Conservation (phyloP, 176 grass and related monocot species). For the Oryza australiensis region DNA sequence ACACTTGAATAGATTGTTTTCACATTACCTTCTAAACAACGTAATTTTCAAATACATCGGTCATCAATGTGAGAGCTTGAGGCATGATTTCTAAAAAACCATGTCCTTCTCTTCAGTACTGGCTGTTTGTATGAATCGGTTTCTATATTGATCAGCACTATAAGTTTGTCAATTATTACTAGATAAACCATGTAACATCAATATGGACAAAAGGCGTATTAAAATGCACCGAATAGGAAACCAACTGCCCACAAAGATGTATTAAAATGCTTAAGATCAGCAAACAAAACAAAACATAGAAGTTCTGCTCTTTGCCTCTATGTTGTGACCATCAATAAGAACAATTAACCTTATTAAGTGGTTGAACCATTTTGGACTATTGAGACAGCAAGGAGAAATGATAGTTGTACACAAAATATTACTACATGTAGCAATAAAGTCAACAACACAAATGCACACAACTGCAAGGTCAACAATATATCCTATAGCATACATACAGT, state of each 20-base stretch:
- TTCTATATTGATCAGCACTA: conserved; percentile 85
- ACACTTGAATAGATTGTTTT: conserved; percentile 7
- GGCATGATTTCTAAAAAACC: conserved; percentile 82
- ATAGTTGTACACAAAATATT: neutral
- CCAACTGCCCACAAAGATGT: neutral
- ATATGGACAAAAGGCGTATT: conserved; percentile 4
- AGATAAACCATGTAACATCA: neutral
- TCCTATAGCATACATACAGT: neutral
- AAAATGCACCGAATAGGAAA: neutral
- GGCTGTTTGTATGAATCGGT: conserved; percentile 87
- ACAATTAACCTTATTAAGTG: neutral
- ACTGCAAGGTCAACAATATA: conserved; percentile 9
- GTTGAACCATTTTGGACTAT: neutral
- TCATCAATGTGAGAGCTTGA: conserved; percentile 73
- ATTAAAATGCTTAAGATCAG: neutral
- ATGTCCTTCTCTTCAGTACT: conserved; percentile 70
- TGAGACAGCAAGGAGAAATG: neutral
- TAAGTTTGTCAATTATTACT: conserved; percentile 25
- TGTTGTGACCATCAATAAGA: neutral
- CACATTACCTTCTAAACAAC: conserved; percentile 80
- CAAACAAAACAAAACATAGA: too few species aligned
- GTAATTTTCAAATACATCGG: conserved; percentile 94
- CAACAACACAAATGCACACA: neutral
- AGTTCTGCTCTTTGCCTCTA: neutral
- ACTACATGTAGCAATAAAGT: conserved; percentile 15